A percentile compares a stretch with the other conserved stretches of the same genome.
Conservation (phyloP, 108 stramenopile species). For the Conticribra guillardii region DNA sequence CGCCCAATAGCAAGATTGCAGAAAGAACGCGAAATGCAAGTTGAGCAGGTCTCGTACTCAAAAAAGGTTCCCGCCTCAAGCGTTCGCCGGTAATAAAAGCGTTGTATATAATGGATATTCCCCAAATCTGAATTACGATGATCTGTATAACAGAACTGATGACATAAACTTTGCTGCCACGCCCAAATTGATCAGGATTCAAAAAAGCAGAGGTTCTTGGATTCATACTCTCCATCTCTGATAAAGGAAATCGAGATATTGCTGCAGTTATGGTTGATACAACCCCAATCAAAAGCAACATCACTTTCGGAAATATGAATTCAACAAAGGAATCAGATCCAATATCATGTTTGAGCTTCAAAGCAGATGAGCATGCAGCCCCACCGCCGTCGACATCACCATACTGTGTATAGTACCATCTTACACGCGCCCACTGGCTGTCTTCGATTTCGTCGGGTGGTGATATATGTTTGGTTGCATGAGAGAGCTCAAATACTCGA, state of each 20-base stretch:
- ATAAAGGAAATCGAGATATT: constrained; percentile 51
- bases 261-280: constrained; percentile 53
- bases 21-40: constrained; percentile 68
- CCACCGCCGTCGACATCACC: constrained; percentile 79
- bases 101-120: constrained; percentile 53
- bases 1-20: constrained; percentile 40
- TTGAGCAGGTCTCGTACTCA: constrained; percentile 84
- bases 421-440: constrained; percentile 42
- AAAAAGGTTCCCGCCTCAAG: constrained; percentile 70
- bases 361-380: constrained; percentile 34
- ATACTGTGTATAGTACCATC: constrained; percentile 62
- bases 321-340: constrained; percentile 68
- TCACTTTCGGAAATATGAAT: constrained; percentile 72
- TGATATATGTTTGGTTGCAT: constrained; percentile 63
- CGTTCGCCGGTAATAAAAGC: constrained; percentile 60
- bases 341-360: constrained; percentile 71
- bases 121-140: constrained; percentile 59
- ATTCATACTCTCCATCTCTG: constrained; percentile 33
- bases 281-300: constrained; percentile 55
- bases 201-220: constrained; percentile 17
- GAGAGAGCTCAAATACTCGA: constrained; percentile 60
- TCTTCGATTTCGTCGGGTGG: constrained; percentile 33
- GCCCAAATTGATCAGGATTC: constrained; percentile 48
- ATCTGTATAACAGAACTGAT: constrained; percentile 62
- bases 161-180: constrained; percentile 56